These are phyloP conservation scores for Polychytrium aggregatum DNA, from an alignment of 192 early-diverging fungal species.

Conservation along the genomic window DNA sequence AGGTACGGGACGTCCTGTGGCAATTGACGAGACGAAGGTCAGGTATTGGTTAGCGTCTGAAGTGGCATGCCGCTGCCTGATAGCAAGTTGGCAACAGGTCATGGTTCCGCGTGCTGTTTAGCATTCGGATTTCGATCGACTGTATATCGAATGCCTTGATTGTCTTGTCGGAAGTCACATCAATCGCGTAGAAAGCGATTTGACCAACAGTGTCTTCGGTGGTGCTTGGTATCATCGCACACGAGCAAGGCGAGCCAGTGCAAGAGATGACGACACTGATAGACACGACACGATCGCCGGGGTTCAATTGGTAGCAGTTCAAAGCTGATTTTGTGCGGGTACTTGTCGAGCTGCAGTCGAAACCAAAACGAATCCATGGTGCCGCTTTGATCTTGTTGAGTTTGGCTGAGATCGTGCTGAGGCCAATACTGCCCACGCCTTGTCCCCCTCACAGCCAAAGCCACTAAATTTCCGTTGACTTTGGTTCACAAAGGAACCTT, in stretches of 20 bases:
- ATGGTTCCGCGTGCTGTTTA: neutral
- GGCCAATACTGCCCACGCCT: neutral
- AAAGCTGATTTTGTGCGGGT: no score
- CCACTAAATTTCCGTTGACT: neutral
- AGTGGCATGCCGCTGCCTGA: neutral
- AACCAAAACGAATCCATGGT: no score
- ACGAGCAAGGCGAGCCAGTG: no score
- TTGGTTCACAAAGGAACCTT: slow-evolving; percentile 3
- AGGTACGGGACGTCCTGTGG: slow-evolving; percentile 73
- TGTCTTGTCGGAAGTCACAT: neutral
- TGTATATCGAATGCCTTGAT: neutral
- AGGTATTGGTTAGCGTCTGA: neutral
- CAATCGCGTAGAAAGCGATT: slow-evolving; percentile 7
- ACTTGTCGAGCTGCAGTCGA: no score
- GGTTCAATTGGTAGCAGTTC: neutral
- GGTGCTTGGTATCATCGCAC: no score
- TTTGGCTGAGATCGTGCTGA: neutral
- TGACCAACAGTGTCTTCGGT: no score
- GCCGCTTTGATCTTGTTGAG: neutral
- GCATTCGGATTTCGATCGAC: neutral
- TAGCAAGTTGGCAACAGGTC: neutral
- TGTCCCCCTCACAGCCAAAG: neutral
- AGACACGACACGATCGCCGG: no score
- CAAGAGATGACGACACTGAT: no score
- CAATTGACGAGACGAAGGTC: neutral